Conservation (phyloP, 2,329 filamentous ascomycete species). For the Harringtonia aguacate region DNA sequence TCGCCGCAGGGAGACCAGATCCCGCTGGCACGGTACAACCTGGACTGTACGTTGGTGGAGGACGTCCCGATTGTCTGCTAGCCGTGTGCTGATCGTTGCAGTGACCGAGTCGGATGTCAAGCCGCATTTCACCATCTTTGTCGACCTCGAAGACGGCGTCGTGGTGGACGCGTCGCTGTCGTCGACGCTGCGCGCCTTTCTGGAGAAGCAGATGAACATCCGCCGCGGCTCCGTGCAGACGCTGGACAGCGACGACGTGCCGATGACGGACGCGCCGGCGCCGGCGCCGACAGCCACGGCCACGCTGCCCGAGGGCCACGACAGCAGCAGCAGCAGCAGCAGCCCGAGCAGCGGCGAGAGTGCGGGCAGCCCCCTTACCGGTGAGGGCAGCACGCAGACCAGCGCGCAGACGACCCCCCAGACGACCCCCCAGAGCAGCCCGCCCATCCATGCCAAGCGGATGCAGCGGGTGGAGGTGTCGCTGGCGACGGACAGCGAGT, state of each 20-base stretch:
- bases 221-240: slow-evolving; percentile 2
- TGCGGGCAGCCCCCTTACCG: neutral
- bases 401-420: no score
- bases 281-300: neutral
- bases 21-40: slow-evolving; percentile 35
- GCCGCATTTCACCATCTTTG: slow-evolving; percentile 59
- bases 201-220: slow-evolving; percentile 44
- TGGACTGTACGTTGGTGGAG: slow-evolving; percentile 31
- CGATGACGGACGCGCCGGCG: neutral
- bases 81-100: neutral
- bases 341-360: neutral
- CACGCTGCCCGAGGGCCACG: neutral
- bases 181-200: slow-evolving; percentile 50
- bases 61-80: neutral
- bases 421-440: no score
- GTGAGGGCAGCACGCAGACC: no score
- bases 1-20: slow-evolving; percentile 17
- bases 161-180: slow-evolving; percentile 59
- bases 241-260: neutral
- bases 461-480: slow-evolving; percentile 56
- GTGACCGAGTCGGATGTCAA: slow-evolving; percentile 30
- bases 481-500: slow-evolving; percentile 65
- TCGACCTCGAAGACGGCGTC: slow-evolving; percentile 55
- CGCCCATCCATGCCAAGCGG: no score
- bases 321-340: neutral